Base-by-base conservation (phyloP, 441 rosid species). In the Daphne laureola region DNA sequence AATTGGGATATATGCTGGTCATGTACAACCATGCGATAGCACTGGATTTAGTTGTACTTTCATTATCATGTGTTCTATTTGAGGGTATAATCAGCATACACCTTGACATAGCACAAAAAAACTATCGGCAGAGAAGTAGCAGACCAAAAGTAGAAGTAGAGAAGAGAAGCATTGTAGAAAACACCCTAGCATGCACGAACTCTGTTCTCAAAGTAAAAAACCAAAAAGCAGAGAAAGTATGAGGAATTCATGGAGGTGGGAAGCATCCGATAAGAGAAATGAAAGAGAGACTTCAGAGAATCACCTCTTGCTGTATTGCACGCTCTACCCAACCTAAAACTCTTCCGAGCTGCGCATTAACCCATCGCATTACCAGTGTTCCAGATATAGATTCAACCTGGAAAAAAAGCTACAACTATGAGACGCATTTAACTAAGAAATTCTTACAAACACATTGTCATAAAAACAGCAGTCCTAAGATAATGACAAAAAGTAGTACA, bases 291-390 rank as follows among this genome's bases (percentile, higher is more conserved):
- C 46, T 5, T 61, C 27, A 35, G 54, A 2, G 27, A n/a, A 14
- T 63, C 73, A 86, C 99, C 99, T 94, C 99, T 67, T 84, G 96
- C 75, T 84, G 96, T 72, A 78, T 75, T 58, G 98, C 84, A 58
- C 99, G 87, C 64, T 94, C 96, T 71, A 94, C 93, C 97, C 99
- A 94, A 54, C 87, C 64, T 62, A 86, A 79, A 70, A 94, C 78
- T 78, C 95, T 77, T 67, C 81, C 96, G 41, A 94, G 85, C 78
- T 94, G 97, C 43, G 95, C 68, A 78, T 94, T 94, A 62, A 94
- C 75, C 99, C 99, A 94, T 63, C 97, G 78, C 86, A 94, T 69
- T 49, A 90, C 96, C 73, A 94, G 69, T 43, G 95, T 90, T 64
- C 99, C 99, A 70, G 99, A 86, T 66, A 81, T 63, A 51, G 94